These are phyloP conservation scores for Hygrocybe punicea DNA, from an alignment of 768 basidiomycete genomes.

Conservation along the genomic window DNA sequence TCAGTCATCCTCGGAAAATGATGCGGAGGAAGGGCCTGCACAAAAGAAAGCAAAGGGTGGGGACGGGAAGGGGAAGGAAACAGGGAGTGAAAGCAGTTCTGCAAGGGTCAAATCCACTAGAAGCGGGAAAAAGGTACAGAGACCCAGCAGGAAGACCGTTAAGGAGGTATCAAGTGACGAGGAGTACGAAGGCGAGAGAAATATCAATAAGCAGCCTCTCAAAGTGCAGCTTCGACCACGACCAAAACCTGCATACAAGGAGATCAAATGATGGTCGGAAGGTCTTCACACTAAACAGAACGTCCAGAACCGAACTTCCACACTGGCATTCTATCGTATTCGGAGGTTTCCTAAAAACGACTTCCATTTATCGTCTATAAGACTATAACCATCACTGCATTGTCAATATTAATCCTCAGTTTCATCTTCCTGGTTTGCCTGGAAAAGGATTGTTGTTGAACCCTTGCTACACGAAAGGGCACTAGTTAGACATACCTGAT, in stretches of 20 bases:
- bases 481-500: slow-evolving; percentile 52
- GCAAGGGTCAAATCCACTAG: not conserved
- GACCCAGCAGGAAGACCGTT: slow-evolving; percentile 3
- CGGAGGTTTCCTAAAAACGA: no score
- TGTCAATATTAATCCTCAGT: slow-evolving; percentile 35
- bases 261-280: not conserved
- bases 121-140: not conserved
- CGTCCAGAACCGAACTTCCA: no score
- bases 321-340: no score
- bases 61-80: slow-evolving; percentile 9
- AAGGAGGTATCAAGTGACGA: not conserved
- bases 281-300: no score
- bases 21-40: slow-evolving; percentile 13
- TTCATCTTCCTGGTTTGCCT: slow-evolving; percentile 40
- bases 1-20: slow-evolving; percentile 13
- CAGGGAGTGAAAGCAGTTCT: slow-evolving; percentile 1
- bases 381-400: no score
- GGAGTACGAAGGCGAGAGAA: slow-evolving; percentile 4
- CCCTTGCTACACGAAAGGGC: not conserved
- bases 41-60: not conserved
- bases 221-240: slow-evolving; percentile 41
- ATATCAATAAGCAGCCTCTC: slow-evolving; percentile 14
- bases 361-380: no score
- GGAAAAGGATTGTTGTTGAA: slow-evolving; percentile 5
- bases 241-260: slow-evolving; percentile 29